Base-by-base conservation (phyloP, 441 rosid species). In the Bruguiera hainesii region DNA sequence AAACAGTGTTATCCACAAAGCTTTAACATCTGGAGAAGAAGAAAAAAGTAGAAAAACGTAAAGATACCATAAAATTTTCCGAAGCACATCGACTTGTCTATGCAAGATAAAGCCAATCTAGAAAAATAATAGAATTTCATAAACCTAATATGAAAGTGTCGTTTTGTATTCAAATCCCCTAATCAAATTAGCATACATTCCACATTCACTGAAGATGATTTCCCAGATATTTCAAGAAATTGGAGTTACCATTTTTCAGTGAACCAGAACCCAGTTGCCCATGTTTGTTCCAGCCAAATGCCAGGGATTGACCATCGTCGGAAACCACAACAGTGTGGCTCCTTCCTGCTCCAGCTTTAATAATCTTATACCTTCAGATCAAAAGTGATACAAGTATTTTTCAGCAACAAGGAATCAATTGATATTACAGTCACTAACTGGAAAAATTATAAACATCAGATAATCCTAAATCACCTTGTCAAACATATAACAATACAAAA, bases 271-370 rank as follows among this genome's bases (percentile, higher is more conserved):
- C 99, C 74, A 95, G 84, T 78, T 95, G 97, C 59, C 99, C 99
- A 79, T 87, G 89, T 72, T 90, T 95, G 71, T 95, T 95, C 98
- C 98, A 95, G 57, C 99, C 99, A 78, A 92, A 95, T 65, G 93
- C 91, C 49, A 92, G 73, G 16, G 98, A 92, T 63, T 71, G 76
- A 21, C 99, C 97, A 39, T 90, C 87, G 39, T 85, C 89, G 57
- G 96, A 86, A 64, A 95, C 87, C 72, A 90, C 96, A 29, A 92
- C 92, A 0, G 96, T 89, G 74, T 92, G 97, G 71, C 63, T 87
- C 84, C 78, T 89, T 59, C 99, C 99, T 19, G 84, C 83, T 72
- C 84, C 88, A 3, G 96, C 99, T 77, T 57, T 84, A 55, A 84
- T 73, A 74, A 90, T 84, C 67, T 86, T 92, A 79, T 89, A 80